These are phyloP conservation scores for Lomentospora prolificans DNA, from an alignment of 2,329 filamentous ascomycete species.

Conservation along the genomic window DNA sequence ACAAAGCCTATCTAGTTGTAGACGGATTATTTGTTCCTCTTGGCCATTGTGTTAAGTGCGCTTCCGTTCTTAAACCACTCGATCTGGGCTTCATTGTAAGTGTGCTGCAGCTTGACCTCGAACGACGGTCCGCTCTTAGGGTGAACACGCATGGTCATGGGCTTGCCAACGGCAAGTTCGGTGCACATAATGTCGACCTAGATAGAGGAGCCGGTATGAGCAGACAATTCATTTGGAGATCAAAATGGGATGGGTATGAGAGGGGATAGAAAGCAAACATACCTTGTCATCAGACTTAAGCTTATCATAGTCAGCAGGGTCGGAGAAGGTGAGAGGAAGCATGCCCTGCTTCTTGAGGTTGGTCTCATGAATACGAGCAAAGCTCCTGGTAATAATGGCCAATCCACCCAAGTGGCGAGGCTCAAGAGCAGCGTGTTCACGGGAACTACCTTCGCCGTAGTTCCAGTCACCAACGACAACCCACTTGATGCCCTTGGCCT, in stretches of 20 bases:
- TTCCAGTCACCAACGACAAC: constrained; percentile 99
- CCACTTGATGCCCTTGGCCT: constrained; percentile 92
- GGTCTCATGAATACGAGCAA: constrained; percentile 99
- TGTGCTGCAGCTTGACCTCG: constrained; percentile 80
- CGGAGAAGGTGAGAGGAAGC: constrained; percentile 91
- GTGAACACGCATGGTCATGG: constrained; percentile 84
- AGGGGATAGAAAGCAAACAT: constrained; percentile 15
- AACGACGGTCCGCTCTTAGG: constrained; percentile 72
- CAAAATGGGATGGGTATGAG: neutral
- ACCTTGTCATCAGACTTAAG: constrained; percentile 84
- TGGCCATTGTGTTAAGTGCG: constrained; percentile 97
- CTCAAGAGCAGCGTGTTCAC: constrained; percentile 97
- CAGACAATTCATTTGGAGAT: too few relatives aligned
- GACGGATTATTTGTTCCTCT: constrained; percentile 29
- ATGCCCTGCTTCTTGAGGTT: constrained; percentile 99
- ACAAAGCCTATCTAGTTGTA: neutral
- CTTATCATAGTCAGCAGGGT: constrained; percentile 96
- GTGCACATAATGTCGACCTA: constrained; percentile 77
- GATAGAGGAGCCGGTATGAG: constrained; percentile 14
- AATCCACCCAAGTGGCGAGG: constrained; percentile 94
- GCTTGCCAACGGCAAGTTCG: constrained; percentile 84
- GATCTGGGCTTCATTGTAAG: constrained; percentile 96
- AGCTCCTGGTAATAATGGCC: constrained; percentile 90
- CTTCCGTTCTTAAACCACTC: constrained; percentile 99
- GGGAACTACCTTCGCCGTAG: constrained; percentile 94